A percentile compares a stretch with the other conserved stretches of the same genome.
Conservation (phyloP, 106 monocot species). For the Platanthera guangdongensis region DNA sequence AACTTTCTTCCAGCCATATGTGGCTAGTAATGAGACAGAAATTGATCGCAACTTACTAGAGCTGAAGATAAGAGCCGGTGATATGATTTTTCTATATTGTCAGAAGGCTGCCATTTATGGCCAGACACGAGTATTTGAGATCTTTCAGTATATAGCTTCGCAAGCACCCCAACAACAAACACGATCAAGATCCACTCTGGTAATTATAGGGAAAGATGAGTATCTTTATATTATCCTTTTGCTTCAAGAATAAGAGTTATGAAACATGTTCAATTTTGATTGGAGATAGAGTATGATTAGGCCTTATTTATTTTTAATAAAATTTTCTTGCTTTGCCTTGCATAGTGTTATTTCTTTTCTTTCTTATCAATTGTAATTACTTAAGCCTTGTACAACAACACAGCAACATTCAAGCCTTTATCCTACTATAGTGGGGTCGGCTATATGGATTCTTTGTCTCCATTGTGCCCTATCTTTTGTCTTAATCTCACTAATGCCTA, state of each 20-base stretch:
- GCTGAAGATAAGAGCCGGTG: conserved; percentile 42
- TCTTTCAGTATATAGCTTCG: conserved; percentile 68
- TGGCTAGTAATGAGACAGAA: conserved; percentile 44
- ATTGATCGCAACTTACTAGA: conserved; percentile 57
- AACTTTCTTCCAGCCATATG: conserved; percentile 58
- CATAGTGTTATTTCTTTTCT: too few species aligned
- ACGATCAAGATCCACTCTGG: conserved; percentile 50
- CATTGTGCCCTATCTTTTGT: too few species aligned
- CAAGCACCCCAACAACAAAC: conserved; percentile 45
- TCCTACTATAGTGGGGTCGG: too few species aligned
- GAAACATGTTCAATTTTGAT: neutral
- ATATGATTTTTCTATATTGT: conserved; percentile 37
- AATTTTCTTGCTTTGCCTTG: too few species aligned
- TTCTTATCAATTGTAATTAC: too few species aligned
- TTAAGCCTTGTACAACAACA: too few species aligned
- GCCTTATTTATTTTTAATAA: too few species aligned
- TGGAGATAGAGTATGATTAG: neutral
- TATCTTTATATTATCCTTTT: neutral
- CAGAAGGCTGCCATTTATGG: conserved; percentile 53
- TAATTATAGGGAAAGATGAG: conserved; percentile 12
- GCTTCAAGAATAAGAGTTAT: neutral
- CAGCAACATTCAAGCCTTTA: too few species aligned
- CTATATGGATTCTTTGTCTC: too few species aligned
- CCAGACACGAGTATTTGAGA: conserved; percentile 63
- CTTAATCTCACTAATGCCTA: too few species aligned